Conservation (phyloP, 306 rosid genomes). For the Sicyos edulis region DNA sequence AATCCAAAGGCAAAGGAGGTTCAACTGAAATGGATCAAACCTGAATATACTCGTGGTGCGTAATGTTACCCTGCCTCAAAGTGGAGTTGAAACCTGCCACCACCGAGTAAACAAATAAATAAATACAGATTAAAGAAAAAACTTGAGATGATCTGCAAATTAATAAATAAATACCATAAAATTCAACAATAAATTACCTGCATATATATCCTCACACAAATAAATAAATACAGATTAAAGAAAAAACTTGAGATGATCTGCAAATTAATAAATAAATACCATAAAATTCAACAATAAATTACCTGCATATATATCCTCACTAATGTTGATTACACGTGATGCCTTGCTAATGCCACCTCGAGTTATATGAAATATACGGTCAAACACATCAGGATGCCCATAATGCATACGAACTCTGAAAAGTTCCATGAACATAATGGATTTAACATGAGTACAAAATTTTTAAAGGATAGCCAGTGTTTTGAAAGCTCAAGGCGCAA, state of each 20-base stretch:
- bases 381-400: conserved; percentile 98
- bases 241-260: background rate
- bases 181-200: conserved; percentile 38
- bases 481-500: too few species aligned
- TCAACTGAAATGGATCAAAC: conserved; percentile 34
- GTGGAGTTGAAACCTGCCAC: conserved; percentile 91
- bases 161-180: background rate
- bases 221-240: background rate
- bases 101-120: conserved; percentile 7
- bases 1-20: conserved; percentile 21
- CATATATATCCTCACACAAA: conserved; percentile 35
- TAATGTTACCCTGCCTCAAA: conserved; percentile 85
- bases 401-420: conserved; percentile 98
- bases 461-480: background rate
- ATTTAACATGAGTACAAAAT: background rate
- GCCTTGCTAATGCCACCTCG: conserved; percentile 98
- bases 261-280: background rate
- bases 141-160: background rate
- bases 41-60: conserved; percentile 97
- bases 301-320: conserved; percentile 97
- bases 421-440: background rate
- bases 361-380: conserved; percentile 84
- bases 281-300: background rate
- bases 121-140: background rate
- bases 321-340: conserved; percentile 88